Base-by-base conservation (phyloP, 1,139 yeast species). In the Kurtzmaniella natalensis region DNA sequence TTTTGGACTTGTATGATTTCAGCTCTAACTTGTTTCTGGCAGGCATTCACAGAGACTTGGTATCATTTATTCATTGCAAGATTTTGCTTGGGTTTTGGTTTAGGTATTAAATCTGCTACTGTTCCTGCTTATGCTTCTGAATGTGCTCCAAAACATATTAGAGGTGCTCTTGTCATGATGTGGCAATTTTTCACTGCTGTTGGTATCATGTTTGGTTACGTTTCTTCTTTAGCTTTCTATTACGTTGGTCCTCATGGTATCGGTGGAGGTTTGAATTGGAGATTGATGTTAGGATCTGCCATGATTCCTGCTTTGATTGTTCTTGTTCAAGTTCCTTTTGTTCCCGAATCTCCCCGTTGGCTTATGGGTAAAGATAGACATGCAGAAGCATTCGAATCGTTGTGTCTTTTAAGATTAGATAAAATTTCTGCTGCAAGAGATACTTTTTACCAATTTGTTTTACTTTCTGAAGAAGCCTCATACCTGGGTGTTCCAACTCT, bases 121-220 rank as follows among this genome's bases (percentile, higher is more conserved):
- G 59, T 51, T 18, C 59, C 59, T 6, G 51, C 52, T 3, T 51
- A 45, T 30, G 47, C 54, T 5, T 88, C 94, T 7, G 95, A 85
- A 53, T 80, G 87, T 55, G 66, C 86, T 4, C 94, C 94, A 3
- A 79, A 82, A 26, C 70, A 71, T 25, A 78, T 84, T 42, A 71
- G 95, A 52, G 95, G 95, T 42, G 77, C 88, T 2, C 61, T 85
- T 42, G 88, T 84, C 33, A 83, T 84, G 92, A 72, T 81, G 66
- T 85, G 94, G 94, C 95, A 85, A 61, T 74, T 82, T 55, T 84
- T 84, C 73, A 85, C 94, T 7, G 94, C 94, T 5, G 79, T 81
- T 41, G 95, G 95, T 50, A 83, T 85, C 48, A 81, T 82, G 78
- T 65, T 84, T 47, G 94, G 94, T 33, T 82, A 82, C 53, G 80